Base-by-base conservation (phyloP, 139 green algal genomes). In the Eudorina sp. region DNA sequence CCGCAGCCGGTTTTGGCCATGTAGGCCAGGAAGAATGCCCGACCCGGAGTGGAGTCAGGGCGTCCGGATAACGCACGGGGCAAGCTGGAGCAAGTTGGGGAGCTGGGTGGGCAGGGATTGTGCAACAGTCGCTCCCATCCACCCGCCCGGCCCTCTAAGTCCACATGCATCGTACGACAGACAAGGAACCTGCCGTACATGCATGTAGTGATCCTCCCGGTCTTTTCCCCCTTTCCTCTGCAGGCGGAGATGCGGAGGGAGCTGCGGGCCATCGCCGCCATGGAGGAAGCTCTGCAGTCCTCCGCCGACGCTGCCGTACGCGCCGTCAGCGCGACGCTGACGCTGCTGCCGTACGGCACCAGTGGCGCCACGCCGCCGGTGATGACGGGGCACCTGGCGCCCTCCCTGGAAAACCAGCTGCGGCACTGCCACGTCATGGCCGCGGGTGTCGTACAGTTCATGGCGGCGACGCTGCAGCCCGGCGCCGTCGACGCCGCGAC, bases 381-480 rank as follows among this genome's bases (percentile, higher is more conserved):
- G 27, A 1, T 46, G 29, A 27, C 14, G 6, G 40, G 31, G 4
- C 81, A 62, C 13, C n/a, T 87, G 34, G 31, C 62, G 6, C 0
- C 45, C 8, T 27, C 45, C 0, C 45, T 87, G 64, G 64, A 79
- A 21, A 29, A 31, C 31, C 81, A 87, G 43, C 64, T 87, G 81
- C 38, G 81, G 2, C 81, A 87, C 60, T 87, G 81, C 81, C 81
- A 87, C 46, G 45, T 87, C 45, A 19, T 79, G 60, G 62, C 81
- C 21, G 81, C 64, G 19, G 81, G 81, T 4, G 64, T 87, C 16
- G 19, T 87, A 31, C 62, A 87, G 81, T 62, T 78, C 38, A 78
- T 87, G 81, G 62, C 81, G 6, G 43, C 64, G 9, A 87, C 64
- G 45, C 64, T 87, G 2, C 81, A 87, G 46, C 81, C 81, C 19